A percentile compares a stretch with the other conserved stretches of the same genome.
Evolutionary conservation across 1,139 yeast species (phyloP).

Genomic region (Kurtzmaniella quercitrusa): DNA sequence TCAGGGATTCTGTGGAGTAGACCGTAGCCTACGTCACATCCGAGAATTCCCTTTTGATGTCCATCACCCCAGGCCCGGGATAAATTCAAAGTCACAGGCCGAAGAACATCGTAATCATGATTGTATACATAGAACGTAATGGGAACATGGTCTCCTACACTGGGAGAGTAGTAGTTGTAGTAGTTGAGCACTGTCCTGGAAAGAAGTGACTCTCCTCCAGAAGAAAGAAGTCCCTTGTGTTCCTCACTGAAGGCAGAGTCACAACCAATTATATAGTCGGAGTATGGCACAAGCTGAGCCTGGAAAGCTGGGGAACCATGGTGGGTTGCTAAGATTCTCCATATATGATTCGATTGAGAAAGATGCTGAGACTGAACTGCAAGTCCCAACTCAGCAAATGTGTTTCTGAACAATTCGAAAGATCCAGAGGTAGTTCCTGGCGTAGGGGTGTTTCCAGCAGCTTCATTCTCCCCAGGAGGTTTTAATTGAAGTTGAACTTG

Average conservation of each 20-base stretch:
- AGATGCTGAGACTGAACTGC: slow-evolving; percentile 76
- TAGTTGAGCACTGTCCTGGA: slow-evolving; percentile 61
- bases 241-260: slow-evolving; percentile 49
- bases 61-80: slow-evolving; percentile 41
- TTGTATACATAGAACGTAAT: slow-evolving; percentile 76
- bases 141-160: slow-evolving; percentile 34
- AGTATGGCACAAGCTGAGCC: slow-evolving; percentile 79
- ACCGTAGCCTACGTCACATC: slow-evolving; percentile 96
- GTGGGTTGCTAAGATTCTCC: slow-evolving; percentile 78
- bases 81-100: slow-evolving; percentile 76
- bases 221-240: slow-evolving; percentile 62
- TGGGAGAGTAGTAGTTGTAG: slow-evolving; percentile 44
- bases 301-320: slow-evolving; percentile 79
- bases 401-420: slow-evolving; percentile 15
- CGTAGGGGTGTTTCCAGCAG: slow-evolving; percentile 6
- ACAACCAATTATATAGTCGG: slow-evolving; percentile 88
- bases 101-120: slow-evolving; percentile 75
- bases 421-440: slow-evolving; percentile 5
- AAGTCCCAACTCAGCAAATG: slow-evolving; percentile 50
- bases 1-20: slow-evolving; percentile 80
- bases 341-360: slow-evolving; percentile 73
- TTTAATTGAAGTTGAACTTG: slow-evolving; percentile 44
- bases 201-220: slow-evolving; percentile 82
- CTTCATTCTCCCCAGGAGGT: slow-evolving; percentile 13
- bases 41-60: slow-evolving; percentile 72